Evolutionary conservation across 345 rosid genomes (phyloP).

Genomic region (Aurinia saxatilis): DNA sequence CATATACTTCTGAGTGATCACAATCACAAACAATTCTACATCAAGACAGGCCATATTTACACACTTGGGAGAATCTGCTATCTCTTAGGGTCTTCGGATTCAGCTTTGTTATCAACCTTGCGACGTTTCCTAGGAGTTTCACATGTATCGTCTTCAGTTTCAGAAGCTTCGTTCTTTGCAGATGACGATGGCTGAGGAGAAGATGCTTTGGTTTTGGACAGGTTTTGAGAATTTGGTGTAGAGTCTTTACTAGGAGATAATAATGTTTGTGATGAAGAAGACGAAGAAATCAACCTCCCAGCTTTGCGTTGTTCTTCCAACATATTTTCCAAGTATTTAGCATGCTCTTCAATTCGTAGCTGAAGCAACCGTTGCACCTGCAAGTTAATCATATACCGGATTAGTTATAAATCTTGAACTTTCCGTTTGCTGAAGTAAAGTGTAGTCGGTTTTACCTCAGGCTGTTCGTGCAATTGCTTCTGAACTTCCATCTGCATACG

Average conservation of each 20-base stretch:
- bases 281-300: slow-evolving; percentile 35
- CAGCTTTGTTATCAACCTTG: slow-evolving; percentile 28
- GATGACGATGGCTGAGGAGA: slow-evolving; percentile 20
- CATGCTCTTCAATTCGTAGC: slow-evolving; percentile 86
- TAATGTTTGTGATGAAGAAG: slow-evolving; percentile 34
- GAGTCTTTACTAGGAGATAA: slow-evolving; percentile 30
- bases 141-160: slow-evolving; percentile 16
- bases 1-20: slow-evolving; percentile 7
- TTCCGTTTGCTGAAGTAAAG: background rate
- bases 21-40: slow-evolving; percentile 6
- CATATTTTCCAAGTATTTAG: slow-evolving; percentile 71
- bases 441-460: slow-evolving; percentile 44
- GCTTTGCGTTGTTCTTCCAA: slow-evolving; percentile 78
- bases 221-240: slow-evolving; percentile 23
- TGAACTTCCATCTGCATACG: slow-evolving; percentile 87
- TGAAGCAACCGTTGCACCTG: slow-evolving; percentile 76
- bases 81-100: slow-evolving; percentile 32
- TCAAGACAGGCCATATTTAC: slow-evolving; percentile 13
- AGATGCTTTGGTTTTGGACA: slow-evolving; percentile 33
- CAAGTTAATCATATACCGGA: background rate
- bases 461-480: slow-evolving; percentile 81
- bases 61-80: slow-evolving; percentile 11
- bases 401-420: background rate
- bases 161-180: slow-evolving; percentile 34
- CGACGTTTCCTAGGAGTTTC: slow-evolving; percentile 36